Evolutionary conservation across 163 green algal genomes (phyloP), one percentile per base, ranked within the genome.

Genomic region (Chlorella variabilis): DNA sequence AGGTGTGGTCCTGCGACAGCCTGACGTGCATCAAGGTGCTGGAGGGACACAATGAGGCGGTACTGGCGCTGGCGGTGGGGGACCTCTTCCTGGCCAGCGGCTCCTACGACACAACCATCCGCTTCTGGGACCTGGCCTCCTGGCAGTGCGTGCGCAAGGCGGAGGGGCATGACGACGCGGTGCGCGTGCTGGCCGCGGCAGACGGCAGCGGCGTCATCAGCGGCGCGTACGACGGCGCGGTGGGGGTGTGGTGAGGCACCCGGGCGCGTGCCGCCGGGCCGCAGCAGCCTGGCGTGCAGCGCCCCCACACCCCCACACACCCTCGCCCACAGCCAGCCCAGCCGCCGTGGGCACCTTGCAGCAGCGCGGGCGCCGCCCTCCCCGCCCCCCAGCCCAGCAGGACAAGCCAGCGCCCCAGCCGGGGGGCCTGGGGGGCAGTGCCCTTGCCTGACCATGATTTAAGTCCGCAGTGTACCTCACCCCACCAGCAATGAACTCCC

Each of bases 91-190:
- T 98, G 21, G 91, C 96, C 4, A 92, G 81, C 6, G 96, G 96
- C 49, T 94, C 86, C 5, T 99, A 99, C 70, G 96, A 99, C 88
- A 95, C 93, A 18, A 97, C 92, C 9, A 91, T 99, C 29, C 88
- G 93, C 6, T 97, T 99, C 74, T 99, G 95, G 95, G 91, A 95
- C 82, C 80, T 96, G 42, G 87, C 87, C 54, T 90, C 80, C 45
- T 93, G 97, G 84, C 87, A 91, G 54, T 98, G 95, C 78, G 87
- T 95, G 51, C 91, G 93, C 34, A 95, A 96, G 81, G 97, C 92
- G 80, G 91, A 98, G 71, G 96, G 95, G 4, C 96, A 99, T 80
- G 88, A 93, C 56, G 96, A 99, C 76, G 96, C 95, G 7, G 95
- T 99, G 68, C 87, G 96, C 1, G 96, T 98, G 73, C 87, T 99